Base-by-base conservation (phyloP, 441 rosid species). In the Populus tomentosa region DNA sequence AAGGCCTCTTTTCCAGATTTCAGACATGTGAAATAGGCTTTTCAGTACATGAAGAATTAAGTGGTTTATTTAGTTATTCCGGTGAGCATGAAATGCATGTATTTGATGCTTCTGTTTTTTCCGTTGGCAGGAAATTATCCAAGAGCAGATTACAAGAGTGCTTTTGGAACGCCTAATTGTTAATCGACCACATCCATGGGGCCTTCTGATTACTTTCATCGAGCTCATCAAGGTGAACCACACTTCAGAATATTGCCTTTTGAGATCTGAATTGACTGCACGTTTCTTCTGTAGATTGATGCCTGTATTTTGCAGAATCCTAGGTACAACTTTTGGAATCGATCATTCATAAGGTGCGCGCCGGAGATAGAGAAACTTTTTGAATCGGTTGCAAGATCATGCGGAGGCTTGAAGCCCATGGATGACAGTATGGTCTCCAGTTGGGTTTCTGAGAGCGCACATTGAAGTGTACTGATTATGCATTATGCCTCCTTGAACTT, bases 301-400 rank as follows among this genome's bases (percentile, higher is more conserved):
- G 18, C 69, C 6, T 10, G 20, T 71, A 1, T 30, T 36, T 38
- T 79, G 79, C 92, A 97, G 97, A 97, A 97, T 81, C 99, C 98
- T 13, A 87, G 97, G 80, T 97, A 97, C 85, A 90, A 88, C 78
- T 97, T 97, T 84, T 97, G 99, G 99, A 91, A 87, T 76, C 89
- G 92, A 71, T 89, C 91, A 30, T 97, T 94, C 86, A 97, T 89
- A 70, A 87, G 97, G 81, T 97, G 98, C 74, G 99, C 97, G 0
- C 98, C 99, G 2, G 98, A 97, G 94, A 97, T 97, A 30, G 99
- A 97, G 84, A 97, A 92, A 80, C 97, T 97, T n/a, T 97, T 97
- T 50, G 97, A 97, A 68, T 97, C 98, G 0, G 98, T 93, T 10
- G 95, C 99, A 6, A 87, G 98, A 74, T 97, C 98, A 4, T 94